Evolutionary conservation across 352 stramenopile genomes (phyloP).

Genomic region (Phytopythium helicoides): DNA sequence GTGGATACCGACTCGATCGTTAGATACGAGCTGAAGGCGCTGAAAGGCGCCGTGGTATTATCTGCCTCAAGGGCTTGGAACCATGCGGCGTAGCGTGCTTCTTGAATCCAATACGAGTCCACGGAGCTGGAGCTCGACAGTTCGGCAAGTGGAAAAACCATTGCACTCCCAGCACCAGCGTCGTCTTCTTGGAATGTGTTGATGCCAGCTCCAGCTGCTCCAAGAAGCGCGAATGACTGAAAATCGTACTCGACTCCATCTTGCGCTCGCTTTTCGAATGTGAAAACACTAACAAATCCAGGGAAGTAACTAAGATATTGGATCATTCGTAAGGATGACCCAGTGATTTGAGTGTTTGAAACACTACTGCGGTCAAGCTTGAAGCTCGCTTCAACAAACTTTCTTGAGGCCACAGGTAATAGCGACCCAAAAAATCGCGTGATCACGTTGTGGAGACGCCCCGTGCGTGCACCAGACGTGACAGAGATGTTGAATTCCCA

Average conservation of each 20-base stretch:
- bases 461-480: slow-evolving; percentile 20
- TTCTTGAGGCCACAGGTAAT: slow-evolving; percentile 17
- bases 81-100: slow-evolving; percentile 22
- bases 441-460: not conserved
- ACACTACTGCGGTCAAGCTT: slow-evolving; percentile 27
- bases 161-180: slow-evolving; percentile 21
- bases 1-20: slow-evolving; percentile 9
- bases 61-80: slow-evolving; percentile 25
- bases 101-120: slow-evolving; percentile 33
- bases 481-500: slow-evolving; percentile 24
- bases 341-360: slow-evolving; percentile 10
- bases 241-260: slow-evolving; percentile 11
- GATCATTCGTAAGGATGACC: slow-evolving; percentile 40
- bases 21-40: slow-evolving; percentile 22
- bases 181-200: slow-evolving; percentile 36
- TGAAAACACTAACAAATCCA: slow-evolving; percentile 29
- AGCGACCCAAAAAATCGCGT: slow-evolving; percentile 18
- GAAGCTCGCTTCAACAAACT: slow-evolving; percentile 17
- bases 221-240: slow-evolving; percentile 37
- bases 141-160: slow-evolving; percentile 27
- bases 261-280: not conserved
- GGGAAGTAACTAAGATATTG: slow-evolving; percentile 38
- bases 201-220: slow-evolving; percentile 26
- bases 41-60: slow-evolving; percentile 16
- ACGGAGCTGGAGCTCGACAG: not conserved